Conservation (phyloP, 176 grass and related monocot species). For the Microstegium vimineum region DNA sequence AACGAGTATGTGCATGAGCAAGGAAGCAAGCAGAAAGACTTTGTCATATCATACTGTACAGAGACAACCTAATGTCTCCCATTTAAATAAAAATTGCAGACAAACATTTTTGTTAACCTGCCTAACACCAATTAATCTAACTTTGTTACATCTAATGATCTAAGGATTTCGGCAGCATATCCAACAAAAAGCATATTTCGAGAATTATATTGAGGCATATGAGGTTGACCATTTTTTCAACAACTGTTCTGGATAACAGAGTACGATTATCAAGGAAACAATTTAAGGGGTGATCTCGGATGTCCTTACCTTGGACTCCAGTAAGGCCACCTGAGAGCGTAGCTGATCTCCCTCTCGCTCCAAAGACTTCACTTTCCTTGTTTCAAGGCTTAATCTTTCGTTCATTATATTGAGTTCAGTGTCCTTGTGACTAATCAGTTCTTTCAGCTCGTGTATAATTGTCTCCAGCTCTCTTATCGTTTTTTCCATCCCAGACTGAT, state of each 20-base stretch:
- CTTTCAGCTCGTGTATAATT: slow-evolving; percentile 59
- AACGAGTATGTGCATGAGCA: not conserved
- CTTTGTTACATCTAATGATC: not conserved
- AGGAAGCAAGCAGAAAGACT: not conserved
- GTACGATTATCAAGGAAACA: not conserved
- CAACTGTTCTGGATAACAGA: not conserved
- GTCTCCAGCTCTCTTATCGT: slow-evolving; percentile 66
- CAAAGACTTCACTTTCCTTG: slow-evolving; percentile 77
- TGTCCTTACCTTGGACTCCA: slow-evolving; percentile 82
- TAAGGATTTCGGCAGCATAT: not conserved
- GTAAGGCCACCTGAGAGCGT: slow-evolving; percentile 72
- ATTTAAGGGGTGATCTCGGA: not conserved
- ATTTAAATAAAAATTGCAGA: not conserved
- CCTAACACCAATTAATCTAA: not conserved
- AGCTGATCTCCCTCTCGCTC: slow-evolving; percentile 92
- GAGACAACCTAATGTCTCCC: not conserved
- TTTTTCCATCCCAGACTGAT: slow-evolving; percentile 61
- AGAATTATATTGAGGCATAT: not conserved
- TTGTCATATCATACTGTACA: not conserved
- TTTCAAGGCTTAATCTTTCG: slow-evolving; percentile 75
- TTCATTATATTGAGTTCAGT: slow-evolving; percentile 65
- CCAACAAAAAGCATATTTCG: not conserved
- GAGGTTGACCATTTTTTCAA: not conserved
- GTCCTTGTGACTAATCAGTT: slow-evolving; percentile 65
- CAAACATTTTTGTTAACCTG: not conserved